phyloP scores from a whole-genome alignment of 108 stramenopile genomes.

The Chaetoceros muelleri region DNA sequence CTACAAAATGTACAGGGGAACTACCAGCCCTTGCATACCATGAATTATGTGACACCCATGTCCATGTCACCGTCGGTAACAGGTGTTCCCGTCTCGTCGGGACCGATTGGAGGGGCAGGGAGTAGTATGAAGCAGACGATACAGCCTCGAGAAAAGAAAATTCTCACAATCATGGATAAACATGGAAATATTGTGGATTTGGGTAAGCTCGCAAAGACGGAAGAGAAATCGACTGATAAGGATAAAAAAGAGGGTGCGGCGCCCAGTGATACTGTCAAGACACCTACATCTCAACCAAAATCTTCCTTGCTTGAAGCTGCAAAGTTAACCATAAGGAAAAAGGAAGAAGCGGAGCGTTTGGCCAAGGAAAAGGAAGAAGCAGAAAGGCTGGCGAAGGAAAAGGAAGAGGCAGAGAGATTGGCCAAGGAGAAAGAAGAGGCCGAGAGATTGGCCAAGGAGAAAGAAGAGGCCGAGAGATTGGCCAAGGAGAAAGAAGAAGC shows the following conservation, averaged over 20 bases:
- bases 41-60: no score
- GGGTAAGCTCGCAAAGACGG: background rate
- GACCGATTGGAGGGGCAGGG: no score
- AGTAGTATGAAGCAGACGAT: background rate
- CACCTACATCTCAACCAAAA: no score
- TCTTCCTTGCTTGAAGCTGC: background rate
- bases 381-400: slow-evolving; percentile 16
- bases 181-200: background rate
- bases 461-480: slow-evolving; percentile 14
- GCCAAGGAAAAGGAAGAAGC: background rate
- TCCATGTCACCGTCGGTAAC: no score
- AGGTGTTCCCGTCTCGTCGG: no score
- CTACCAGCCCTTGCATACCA: no score
- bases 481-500: slow-evolving; percentile 3
- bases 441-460: slow-evolving; percentile 13
- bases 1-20: no score
- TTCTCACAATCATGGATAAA: background rate
- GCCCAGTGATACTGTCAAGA: no score
- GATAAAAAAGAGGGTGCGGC: background rate
- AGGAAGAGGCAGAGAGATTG: slow-evolving; percentile 7
- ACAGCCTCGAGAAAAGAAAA: background rate
- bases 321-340: background rate
- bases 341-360: background rate
- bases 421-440: slow-evolving; percentile 11
- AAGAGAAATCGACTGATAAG: background rate